Evolutionary conservation across 108 stramenopile genomes (phyloP).

Genomic region (Pelagomonas calceolata): DNA sequence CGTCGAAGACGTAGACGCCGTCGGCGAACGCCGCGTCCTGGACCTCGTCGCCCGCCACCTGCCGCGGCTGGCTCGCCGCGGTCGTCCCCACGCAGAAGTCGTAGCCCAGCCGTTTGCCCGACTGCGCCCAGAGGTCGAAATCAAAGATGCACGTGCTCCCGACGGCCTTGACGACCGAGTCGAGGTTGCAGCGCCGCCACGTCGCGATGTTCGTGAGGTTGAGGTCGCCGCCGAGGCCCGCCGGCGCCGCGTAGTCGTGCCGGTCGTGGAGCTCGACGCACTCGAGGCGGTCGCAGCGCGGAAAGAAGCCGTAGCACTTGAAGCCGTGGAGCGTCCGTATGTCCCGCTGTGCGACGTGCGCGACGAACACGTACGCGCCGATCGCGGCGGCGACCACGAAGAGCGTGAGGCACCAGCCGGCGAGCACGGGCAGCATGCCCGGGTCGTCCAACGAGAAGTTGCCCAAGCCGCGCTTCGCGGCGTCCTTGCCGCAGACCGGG

Average conservation of each 20-base stretch:
- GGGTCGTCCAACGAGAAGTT: neutral
- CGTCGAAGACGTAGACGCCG: conserved; percentile 1
- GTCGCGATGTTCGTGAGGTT: neutral
- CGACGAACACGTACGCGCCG: neutral
- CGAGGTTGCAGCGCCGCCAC: neutral
- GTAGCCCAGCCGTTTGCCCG: neutral
- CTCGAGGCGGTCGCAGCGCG: neutral
- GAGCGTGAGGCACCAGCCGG: neutral
- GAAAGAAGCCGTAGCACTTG: neutral
- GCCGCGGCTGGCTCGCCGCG: neutral
- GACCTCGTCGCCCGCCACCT: neutral
- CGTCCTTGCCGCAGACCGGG: neutral
- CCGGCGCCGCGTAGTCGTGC: neutral
- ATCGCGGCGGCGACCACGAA: neutral
- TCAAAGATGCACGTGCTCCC: neutral
- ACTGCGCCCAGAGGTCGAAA: neutral
- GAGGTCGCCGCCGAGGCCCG: neutral
- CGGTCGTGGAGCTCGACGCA: neutral
- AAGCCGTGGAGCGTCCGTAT: neutral
- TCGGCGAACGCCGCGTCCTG: neutral
- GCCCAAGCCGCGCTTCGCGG: neutral
- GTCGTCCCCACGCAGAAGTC: neutral
- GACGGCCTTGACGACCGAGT: neutral
- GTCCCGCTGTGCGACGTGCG: neutral
- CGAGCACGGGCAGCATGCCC: neutral